A percentile compares a stretch with the other conserved stretches of the same genome.
Conservation (phyloP, 148 eudicot species). For the Silene conica region DNA sequence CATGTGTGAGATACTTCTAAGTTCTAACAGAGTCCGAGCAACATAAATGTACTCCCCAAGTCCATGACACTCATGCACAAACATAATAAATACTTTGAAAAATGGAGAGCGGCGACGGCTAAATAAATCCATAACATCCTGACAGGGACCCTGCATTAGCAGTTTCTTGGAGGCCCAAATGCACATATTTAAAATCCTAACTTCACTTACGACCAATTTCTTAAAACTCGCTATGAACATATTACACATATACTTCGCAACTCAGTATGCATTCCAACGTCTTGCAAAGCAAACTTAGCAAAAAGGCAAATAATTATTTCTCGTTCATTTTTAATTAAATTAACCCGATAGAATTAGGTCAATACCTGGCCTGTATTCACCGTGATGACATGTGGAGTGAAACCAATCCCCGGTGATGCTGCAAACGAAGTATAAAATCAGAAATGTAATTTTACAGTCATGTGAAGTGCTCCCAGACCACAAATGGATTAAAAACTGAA, state of each 20-base stretch:
- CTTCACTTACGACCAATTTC: background rate
- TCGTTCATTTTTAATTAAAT: background rate
- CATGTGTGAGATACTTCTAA: no score
- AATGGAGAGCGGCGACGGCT: background rate
- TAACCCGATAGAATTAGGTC: background rate
- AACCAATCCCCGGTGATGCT: conserved; percentile 63
- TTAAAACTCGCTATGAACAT: background rate
- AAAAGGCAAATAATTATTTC: background rate
- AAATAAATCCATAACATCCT: background rate
- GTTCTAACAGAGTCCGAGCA: no score
- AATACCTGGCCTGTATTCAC: conserved; percentile 75
- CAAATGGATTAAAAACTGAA: background rate
- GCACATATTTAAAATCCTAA: background rate
- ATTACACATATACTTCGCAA: background rate
- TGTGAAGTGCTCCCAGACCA: background rate
- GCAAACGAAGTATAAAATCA: conserved; percentile 26
- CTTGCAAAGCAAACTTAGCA: background rate
- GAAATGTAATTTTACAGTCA: conserved; percentile 3
- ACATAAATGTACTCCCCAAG: background rate
- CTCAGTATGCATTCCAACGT: background rate
- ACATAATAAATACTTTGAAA: background rate
- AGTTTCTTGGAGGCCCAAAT: background rate
- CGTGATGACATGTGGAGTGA: conserved; percentile 67
- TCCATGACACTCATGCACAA: background rate
- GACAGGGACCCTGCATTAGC: background rate